Evolutionary conservation across 2,329 filamentous ascomycete genomes (phyloP).

Genomic region (Fusarium dimerum): DNA sequence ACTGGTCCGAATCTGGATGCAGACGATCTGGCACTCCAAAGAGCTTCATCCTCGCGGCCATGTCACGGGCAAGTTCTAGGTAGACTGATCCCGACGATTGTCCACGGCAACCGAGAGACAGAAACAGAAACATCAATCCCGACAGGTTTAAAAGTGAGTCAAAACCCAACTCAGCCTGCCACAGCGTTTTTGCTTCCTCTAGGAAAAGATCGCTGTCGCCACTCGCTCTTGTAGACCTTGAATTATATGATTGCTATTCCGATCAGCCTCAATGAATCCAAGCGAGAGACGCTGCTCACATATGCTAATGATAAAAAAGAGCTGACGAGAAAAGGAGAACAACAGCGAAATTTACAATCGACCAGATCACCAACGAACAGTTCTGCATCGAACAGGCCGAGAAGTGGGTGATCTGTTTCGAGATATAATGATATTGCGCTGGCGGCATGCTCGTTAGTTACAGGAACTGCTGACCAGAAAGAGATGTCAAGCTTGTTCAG

Average conservation of each 20-base stretch:
- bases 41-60: not conserved
- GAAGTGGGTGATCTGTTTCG: slow-evolving; percentile 39
- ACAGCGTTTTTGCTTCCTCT: not conserved
- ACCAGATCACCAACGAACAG: slow-evolving; percentile 39
- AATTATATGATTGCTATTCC: not conserved
- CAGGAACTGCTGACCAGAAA: slow-evolving; percentile 37
- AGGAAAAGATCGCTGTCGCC: not conserved
- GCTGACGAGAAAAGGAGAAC: not conserved
- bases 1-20: not conserved
- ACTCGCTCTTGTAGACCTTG: not conserved
- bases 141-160: not conserved
- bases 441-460: slow-evolving; percentile 33
- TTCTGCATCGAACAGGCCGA: slow-evolving; percentile 37
- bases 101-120: not conserved
- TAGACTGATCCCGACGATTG: not conserved
- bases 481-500: slow-evolving; percentile 31
- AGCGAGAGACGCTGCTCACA: not conserved
- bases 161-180: not conserved
- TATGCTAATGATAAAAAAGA: not conserved
- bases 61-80: not conserved
- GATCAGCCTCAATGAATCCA: not conserved
- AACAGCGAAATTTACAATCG: slow-evolving; percentile 1
- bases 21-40: not conserved
- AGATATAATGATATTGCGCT: slow-evolving; percentile 39
- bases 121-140: not conserved